Percentiles rank a stretch among this genome's conserved stretches.
Conservation (phyloP, 352 stramenopile genomes). For the Phytopythium litorale region DNA sequence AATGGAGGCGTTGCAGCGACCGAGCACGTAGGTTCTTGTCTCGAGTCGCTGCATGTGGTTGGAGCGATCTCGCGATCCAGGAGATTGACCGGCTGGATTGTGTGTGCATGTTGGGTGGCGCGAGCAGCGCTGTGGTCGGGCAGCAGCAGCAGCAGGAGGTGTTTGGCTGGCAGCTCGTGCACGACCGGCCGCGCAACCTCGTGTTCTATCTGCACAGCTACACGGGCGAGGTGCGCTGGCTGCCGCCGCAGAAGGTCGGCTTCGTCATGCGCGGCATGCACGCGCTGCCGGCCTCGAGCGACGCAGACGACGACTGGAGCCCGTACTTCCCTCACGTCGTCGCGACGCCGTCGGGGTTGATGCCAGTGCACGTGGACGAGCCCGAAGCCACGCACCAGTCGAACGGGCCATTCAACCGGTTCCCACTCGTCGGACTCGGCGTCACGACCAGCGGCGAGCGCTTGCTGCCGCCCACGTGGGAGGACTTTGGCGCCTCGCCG, state of each 20-base stretch:
- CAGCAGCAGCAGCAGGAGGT: conserved; percentile 12
- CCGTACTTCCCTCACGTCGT: conserved; percentile 54
- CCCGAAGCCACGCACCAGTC: conserved; percentile 8
- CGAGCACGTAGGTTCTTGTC: neutral
- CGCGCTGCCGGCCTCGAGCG: conserved; percentile 19
- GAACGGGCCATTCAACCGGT: conserved; percentile 43
- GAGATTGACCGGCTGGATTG: neutral
- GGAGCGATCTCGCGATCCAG: too few species aligned
- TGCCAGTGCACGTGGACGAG: conserved; percentile 31
- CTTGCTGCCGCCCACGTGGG: conserved; percentile 62
- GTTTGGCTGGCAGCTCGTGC: conserved; percentile 58
- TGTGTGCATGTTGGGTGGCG: neutral
- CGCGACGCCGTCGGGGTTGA: conserved; percentile 50
- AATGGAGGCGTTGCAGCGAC: conserved; percentile 1
- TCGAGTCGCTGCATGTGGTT: neutral
- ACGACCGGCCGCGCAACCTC: conserved; percentile 44
- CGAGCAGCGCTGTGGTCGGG: neutral
- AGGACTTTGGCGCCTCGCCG: conserved; percentile 29
- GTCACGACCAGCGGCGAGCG: conserved; percentile 12
- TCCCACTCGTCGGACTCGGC: conserved; percentile 25
- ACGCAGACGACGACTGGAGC: conserved; percentile 25
- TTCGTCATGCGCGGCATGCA: conserved; percentile 51
- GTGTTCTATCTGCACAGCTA: conserved; percentile 63
- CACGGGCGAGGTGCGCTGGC: conserved; percentile 74
- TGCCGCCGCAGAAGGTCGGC: conserved; percentile 34